Evolutionary conservation across 805 yeast genomes (phyloP), one percentile per base, ranked within the genome.

Genomic region (Trichomonascus vanleenenianus): DNA sequence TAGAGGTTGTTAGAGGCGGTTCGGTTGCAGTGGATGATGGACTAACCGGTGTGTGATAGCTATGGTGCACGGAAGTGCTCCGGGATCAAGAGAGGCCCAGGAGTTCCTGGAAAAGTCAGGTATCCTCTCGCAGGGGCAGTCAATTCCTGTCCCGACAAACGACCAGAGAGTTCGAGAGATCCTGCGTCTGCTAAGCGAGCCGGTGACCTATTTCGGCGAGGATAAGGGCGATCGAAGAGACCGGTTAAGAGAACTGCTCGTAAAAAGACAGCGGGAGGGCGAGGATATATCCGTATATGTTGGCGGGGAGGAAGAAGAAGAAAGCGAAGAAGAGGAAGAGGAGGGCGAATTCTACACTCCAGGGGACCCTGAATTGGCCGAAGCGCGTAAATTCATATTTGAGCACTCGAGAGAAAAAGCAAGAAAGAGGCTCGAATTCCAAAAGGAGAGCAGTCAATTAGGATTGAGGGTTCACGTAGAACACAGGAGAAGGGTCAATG

Each of bases 331-430:
- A 15, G 45, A 40, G 18, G 50, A 40, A n/a, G 51, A 78, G 8
- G 82, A 85, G 11, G 94, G 82, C 42, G 95, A 87, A 49, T 88
- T 83, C 57, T 87, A 79, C 56, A 87, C 96, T 0, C 95, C 94
- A 0, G 96, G 94, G 0, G 62, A 74, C 0, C 66, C 64, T 2
- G 75, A 70, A 4, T 61, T 89, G 8, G 63, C 72, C 6, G 64
- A 69, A 1, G 72, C 78, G 0, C 70, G 97, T 43, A 59, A 64
- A 32, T 49, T 52, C 2, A 68, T 89, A 0, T 74, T 87, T 0
- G 49, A 62, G 3, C 64, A 63, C 45, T 81, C 95, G 0, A 53
- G 83, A 2, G 37, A 45, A 0, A 61, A 61, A 16, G 74, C 91
- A 0, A 56, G 59, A 20, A 30, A 46, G 1, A 62, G 93, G 49